These are phyloP conservation scores for Akanthomyces dipterigenus DNA, from an alignment of 2,329 filamentous ascomycete species.

Conservation along the genomic window DNA sequence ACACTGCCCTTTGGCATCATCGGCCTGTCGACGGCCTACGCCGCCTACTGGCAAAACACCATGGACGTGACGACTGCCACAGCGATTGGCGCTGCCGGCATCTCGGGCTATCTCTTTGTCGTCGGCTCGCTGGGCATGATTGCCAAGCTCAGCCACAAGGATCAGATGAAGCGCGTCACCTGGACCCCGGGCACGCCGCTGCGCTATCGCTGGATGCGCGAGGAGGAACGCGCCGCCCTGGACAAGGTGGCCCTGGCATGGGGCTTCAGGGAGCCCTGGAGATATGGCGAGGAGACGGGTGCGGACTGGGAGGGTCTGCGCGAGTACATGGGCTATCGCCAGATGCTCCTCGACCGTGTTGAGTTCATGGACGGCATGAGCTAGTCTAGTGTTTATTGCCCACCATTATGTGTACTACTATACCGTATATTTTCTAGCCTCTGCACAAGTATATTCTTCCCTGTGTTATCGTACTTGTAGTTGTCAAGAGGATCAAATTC, in stretches of 20 bases:
- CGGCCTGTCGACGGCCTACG: conserved; percentile 51
- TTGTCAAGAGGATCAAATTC: not conserved
- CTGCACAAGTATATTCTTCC: not conserved
- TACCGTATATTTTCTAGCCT: conserved; percentile 5
- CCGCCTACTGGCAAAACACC: conserved; percentile 47
- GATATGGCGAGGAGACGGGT: conserved; percentile 84
- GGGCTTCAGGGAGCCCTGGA: conserved; percentile 78
- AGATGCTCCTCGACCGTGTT: conserved; percentile 85
- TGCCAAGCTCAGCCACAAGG: conserved; percentile 79
- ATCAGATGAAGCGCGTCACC: conserved; percentile 90
- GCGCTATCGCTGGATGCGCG: conserved; percentile 74
- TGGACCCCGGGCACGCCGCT: conserved; percentile 81
- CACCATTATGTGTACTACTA: conserved; percentile 3
- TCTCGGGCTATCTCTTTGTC: conserved; percentile 75
- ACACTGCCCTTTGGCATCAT: conserved; percentile 65
- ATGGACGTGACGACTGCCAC: conserved; percentile 73
- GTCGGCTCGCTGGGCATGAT: conserved; percentile 77
- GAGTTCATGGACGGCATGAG: conserved; percentile 90
- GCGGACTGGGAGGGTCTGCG: conserved; percentile 80
- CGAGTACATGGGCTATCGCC: conserved; percentile 74
- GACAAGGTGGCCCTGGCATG: conserved; percentile 83
- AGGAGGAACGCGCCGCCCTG: conserved; percentile 82
- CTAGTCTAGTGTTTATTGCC: conserved; percentile 16
- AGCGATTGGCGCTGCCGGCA: conserved; percentile 69
- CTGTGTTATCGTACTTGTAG: not conserved